phyloP scores from a whole-genome alignment of 495 filamentous ascomycete genomes.

The Neurospora pannonica region DNA sequence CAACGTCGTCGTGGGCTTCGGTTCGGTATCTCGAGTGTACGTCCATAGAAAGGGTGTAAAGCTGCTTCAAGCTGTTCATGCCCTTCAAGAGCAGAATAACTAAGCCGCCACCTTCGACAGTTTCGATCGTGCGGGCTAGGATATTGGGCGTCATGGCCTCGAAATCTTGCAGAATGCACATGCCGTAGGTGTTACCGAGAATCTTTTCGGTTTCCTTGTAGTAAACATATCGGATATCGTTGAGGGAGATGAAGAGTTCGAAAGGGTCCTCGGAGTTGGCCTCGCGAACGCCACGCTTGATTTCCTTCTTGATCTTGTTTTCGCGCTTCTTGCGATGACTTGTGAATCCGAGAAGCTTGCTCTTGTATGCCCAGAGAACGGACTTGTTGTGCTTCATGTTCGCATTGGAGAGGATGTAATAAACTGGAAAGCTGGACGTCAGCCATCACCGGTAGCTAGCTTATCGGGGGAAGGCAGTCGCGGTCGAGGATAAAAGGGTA shows the following conservation, averaged over 20 bases:
- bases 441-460: not conserved
- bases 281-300: slow-evolving; percentile 90
- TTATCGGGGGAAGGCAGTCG: not conserved
- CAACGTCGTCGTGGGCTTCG: slow-evolving; percentile 91
- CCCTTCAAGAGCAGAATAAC: slow-evolving; percentile 87
- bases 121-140: slow-evolving; percentile 90
- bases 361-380: slow-evolving; percentile 99
- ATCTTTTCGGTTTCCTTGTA: slow-evolving; percentile 99
- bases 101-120: slow-evolving; percentile 91
- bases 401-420: slow-evolving; percentile 83
- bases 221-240: slow-evolving; percentile 97
- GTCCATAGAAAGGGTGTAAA: slow-evolving; percentile 97
- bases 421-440: slow-evolving; percentile 35
- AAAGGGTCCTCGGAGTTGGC: slow-evolving; percentile 95
- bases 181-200: slow-evolving; percentile 94
- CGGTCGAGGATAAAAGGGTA: not conserved
- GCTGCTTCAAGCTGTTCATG: slow-evolving; percentile 94
- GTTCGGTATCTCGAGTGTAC: slow-evolving; percentile 94
- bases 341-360: slow-evolving; percentile 89
- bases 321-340: slow-evolving; percentile 93
- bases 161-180: slow-evolving; percentile 97
- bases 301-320: slow-evolving; percentile 93
- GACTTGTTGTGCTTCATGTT: slow-evolving; percentile 95
- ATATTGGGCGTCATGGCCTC: slow-evolving; percentile 96
- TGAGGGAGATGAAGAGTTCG: slow-evolving; percentile 91